These are phyloP conservation scores for Sugiyamaella valdiviana DNA, from an alignment of 805 yeast genomes.

Conservation along the genomic window DNA sequence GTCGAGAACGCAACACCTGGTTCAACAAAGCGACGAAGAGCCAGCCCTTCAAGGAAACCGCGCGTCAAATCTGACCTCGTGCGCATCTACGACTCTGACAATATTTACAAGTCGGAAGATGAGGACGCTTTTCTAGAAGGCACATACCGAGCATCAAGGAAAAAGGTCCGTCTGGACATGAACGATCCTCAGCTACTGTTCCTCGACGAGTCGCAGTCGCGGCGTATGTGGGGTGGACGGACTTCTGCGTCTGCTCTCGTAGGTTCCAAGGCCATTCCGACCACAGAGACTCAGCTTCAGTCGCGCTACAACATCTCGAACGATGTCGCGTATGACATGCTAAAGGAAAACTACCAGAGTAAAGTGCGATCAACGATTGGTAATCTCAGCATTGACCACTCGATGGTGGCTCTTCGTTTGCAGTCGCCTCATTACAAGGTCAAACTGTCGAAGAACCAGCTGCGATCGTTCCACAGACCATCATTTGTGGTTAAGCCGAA, in stretches of 20 bases:
- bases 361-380: conserved; percentile 91
- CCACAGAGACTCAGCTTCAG: conserved; percentile 48
- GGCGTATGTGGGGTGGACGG: conserved; percentile 1
- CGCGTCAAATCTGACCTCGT: background rate
- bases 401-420: conserved; percentile 76
- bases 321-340: conserved; percentile 75
- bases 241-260: conserved; percentile 10
- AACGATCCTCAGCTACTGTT: conserved; percentile 80
- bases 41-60: background rate
- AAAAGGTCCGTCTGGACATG: conserved; percentile 54
- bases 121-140: conserved; percentile 78
- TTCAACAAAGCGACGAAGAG: background rate
- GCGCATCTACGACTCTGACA: conserved; percentile 6
- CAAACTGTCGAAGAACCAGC: conserved; percentile 54
- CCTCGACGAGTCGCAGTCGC: conserved; percentile 37
- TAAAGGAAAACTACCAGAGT: conserved; percentile 81
- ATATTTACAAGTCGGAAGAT: conserved; percentile 27
- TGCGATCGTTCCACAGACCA: conserved; percentile 77
- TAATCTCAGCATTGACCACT: conserved; percentile 82
- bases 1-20: background rate
- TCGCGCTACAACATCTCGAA: conserved; percentile 78
- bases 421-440: conserved; percentile 92
- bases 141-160: conserved; percentile 27
- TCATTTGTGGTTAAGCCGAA: conserved; percentile 72
- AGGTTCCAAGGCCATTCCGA: conserved; percentile 36